A percentile compares a stretch with the other conserved stretches of the same genome.
Conservation (phyloP, 495 filamentous ascomycete genomes). For the Bombardia bombarda region DNA sequence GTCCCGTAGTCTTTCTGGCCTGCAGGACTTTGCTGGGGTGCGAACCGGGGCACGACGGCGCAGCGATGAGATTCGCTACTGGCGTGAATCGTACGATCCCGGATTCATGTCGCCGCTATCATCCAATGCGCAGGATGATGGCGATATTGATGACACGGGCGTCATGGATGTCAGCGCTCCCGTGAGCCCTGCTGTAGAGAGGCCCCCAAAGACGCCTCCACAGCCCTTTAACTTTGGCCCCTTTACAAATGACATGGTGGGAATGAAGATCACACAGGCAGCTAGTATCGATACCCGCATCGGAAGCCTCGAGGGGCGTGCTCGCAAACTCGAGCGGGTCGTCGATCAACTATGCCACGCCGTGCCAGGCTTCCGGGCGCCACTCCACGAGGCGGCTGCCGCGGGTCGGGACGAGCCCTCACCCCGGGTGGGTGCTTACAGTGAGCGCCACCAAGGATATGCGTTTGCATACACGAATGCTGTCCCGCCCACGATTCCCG, state of each 20-base stretch:
- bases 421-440: conserved; percentile 5
- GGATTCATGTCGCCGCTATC: conserved; percentile 40
- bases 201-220: conserved; percentile 30
- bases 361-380: conserved; percentile 27
- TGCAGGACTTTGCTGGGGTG: conserved; percentile 27
- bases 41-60: conserved; percentile 31
- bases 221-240: conserved; percentile 47
- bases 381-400: conserved; percentile 15
- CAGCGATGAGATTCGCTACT: conserved; percentile 51
- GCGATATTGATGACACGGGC: conserved; percentile 31
- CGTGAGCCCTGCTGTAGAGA: conserved; percentile 23
- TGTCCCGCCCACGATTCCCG: conserved; percentile 19
- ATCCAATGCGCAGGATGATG: conserved; percentile 31
- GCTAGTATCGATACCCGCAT: conserved; percentile 44
- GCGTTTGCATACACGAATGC: conserved; percentile 17
- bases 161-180: conserved; percentile 24
- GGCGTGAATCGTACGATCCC: conserved; percentile 45
- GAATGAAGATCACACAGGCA: conserved; percentile 48
- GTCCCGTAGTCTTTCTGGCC: conserved; percentile 46
- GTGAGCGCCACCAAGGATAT: neutral
- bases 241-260: conserved; percentile 34
- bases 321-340: conserved; percentile 40
- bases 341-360: conserved; percentile 35
- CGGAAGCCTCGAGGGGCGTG: conserved; percentile 32
- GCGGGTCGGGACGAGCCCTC: conserved; percentile 8